Evolutionary conservation across 805 yeast species (phyloP), one percentile per base, ranked within the genome.

Genomic region (Candida tallmaniae): DNA sequence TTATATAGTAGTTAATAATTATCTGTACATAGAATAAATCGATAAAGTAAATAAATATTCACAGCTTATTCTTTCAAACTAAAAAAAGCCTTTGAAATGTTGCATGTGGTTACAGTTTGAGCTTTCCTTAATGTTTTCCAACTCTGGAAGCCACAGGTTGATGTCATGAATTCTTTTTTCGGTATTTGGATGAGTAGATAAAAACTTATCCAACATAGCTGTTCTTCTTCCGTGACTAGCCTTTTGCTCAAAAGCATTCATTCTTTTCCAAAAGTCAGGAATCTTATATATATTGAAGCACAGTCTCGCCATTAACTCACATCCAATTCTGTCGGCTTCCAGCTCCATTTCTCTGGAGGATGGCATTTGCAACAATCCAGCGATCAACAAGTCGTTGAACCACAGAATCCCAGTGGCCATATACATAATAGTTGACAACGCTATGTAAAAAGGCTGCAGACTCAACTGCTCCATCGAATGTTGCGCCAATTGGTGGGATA

Each of bases 311-410:
- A 90, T 85, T 45, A 90, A 68, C 78, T 87, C 82, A 40, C 93
- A 64, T 0, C 99, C 99, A 20, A 93, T 89, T 48, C 81, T 80
- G 58, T 93, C 98, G 0, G 98, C 97, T 56, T 93, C 98, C 0
- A 87, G 73, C 58, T 93, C 99, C 96, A 87, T 87, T 39, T 77
- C 86, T 48, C 99, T 69, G 1, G 95, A 83, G 0, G 94, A 83
- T 0, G 97, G 97, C 73, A 82, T 74, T 44, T 77, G 74, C 31
- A 88, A 54, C 10, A 77, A 52, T 1, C 87, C 70, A 18, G 70
- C 70, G 11, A 85, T 56, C 17, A 72, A 38, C 21, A 83, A 43
- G 34, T 73, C 70, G 47, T 74, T 74, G 36, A 83, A 50, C 30
- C 62, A 47, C 34, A 69, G 60, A 5, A 78, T 60, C 4, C 94